Conservation (phyloP, 257 asterid species). For the Knoxia roxburghii region DNA sequence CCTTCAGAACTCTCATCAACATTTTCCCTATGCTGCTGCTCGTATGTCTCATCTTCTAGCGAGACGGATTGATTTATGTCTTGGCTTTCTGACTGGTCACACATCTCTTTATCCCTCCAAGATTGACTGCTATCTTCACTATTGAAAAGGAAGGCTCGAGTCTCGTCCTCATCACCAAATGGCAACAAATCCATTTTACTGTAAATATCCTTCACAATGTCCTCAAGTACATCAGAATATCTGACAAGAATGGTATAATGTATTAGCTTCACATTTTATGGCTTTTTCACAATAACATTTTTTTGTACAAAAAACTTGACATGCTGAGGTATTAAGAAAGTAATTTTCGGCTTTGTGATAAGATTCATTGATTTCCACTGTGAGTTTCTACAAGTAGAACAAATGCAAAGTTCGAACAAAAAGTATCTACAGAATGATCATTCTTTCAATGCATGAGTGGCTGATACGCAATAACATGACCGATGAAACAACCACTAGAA, state of each 20-base stretch:
- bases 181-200: constrained; percentile 71
- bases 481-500: neutral
- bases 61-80: constrained; percentile 39
- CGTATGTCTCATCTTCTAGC: constrained; percentile 43
- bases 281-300: neutral
- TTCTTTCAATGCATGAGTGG: neutral
- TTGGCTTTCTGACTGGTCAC: constrained; percentile 43
- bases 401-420: neutral
- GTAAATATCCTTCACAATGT: constrained; percentile 54
- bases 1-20: constrained; percentile 24
- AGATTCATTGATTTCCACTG: neutral
- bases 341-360: neutral
- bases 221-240: constrained; percentile 54
- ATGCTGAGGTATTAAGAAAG: neutral
- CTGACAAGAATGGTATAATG: constrained; percentile 30
- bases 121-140: constrained; percentile 94
- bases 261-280: neutral
- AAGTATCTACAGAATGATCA: neutral
- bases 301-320: neutral
- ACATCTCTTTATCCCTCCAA: constrained; percentile 57
- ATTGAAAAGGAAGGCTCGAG: constrained; percentile 48
- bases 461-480: neutral
- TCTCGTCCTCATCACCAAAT: constrained; percentile 81
- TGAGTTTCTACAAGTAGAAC: no score
- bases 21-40: constrained; percentile 32